Evolutionary conservation across 176 grass and related monocot species (phyloP).

Genomic region (Metroxylon sagu): DNA sequence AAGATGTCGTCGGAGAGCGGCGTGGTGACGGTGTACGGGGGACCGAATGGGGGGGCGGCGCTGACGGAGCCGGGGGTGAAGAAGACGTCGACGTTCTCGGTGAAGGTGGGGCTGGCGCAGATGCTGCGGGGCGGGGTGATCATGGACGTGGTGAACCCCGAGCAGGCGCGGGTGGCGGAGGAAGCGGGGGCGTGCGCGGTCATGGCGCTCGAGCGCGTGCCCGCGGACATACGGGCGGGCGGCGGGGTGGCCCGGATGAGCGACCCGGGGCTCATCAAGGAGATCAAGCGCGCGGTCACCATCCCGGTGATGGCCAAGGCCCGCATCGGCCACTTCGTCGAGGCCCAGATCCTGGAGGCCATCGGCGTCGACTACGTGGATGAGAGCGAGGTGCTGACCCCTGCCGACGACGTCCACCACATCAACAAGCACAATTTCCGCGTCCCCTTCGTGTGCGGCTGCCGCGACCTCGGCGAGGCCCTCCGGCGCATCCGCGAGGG

Average conservation of each 20-base stretch:
- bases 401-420: slow-evolving; percentile 1
- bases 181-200: slow-evolving; percentile 12
- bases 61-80: slow-evolving; percentile 13
- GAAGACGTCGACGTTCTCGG: slow-evolving; percentile 15
- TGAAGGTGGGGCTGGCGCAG: slow-evolving; percentile 15
- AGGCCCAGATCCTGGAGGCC: slow-evolving; percentile 11
- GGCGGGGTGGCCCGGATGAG: slow-evolving; percentile 18
- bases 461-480: slow-evolving; percentile 10
- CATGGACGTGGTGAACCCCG: slow-evolving; percentile 12
- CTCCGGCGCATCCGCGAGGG: slow-evolving; percentile 11
- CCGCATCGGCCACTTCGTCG: slow-evolving; percentile 8
- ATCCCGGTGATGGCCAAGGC: slow-evolving; percentile 13
- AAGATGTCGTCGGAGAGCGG: slow-evolving; percentile 45
- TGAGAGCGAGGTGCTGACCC: slow-evolving; percentile 7
- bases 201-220: slow-evolving; percentile 14
- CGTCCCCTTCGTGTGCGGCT: slow-evolving; percentile 6
- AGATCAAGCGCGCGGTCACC: slow-evolving; percentile 20
- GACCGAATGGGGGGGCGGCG: slow-evolving; percentile 14
- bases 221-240: slow-evolving; percentile 1
- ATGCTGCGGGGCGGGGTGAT: slow-evolving; percentile 12
- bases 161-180: slow-evolving; percentile 12
- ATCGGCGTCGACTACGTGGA: slow-evolving; percentile 6
- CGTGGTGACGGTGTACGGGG: slow-evolving; percentile 59
- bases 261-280: slow-evolving; percentile 13
- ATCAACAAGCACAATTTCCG: slow-evolving; percentile 12